phyloP scores from a whole-genome alignment of 805 yeast species.

The Hanseniaspora guilliermondii region DNA sequence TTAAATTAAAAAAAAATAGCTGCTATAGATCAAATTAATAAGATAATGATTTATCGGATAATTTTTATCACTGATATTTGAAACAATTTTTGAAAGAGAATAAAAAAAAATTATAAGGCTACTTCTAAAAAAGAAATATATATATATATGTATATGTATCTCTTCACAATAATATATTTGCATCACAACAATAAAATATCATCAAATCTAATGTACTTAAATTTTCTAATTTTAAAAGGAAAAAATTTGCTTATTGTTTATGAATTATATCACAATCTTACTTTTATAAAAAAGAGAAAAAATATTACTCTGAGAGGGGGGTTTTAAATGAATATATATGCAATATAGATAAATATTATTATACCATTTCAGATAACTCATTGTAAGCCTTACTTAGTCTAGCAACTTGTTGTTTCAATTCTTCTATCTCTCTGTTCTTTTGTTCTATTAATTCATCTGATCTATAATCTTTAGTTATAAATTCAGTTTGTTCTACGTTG shows the following conservation, averaged over 20 bases:
- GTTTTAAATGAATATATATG: too few relatives aligned
- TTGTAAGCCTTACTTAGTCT: constrained; percentile 47
- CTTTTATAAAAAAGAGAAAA: too few relatives aligned
- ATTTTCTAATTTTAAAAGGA: background rate
- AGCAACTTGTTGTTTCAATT: constrained; percentile 35
- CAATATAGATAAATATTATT: background rate
- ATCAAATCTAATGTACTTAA: background rate
- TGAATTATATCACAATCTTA: background rate
- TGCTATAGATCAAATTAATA: too few relatives aligned
- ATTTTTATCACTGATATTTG: too few relatives aligned
- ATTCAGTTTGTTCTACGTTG: background rate
- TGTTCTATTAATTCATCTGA: constrained; percentile 13
- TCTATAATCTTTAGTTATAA: constrained; percentile 1
- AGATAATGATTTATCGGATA: too few relatives aligned
- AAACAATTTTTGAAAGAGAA: too few relatives aligned
- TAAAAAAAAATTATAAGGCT: background rate
- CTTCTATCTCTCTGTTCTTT: constrained; percentile 26
- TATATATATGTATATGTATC: too few relatives aligned
- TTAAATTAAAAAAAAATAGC: too few relatives aligned
- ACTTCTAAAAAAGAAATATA: background rate
- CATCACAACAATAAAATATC: too few relatives aligned
- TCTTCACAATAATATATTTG: too few relatives aligned
- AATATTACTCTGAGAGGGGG: too few relatives aligned
- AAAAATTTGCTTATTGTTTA: too few relatives aligned
- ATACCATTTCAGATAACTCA: constrained; percentile 38